Conservation (phyloP, 345 rosid species). For the Angophora floribunda region DNA sequence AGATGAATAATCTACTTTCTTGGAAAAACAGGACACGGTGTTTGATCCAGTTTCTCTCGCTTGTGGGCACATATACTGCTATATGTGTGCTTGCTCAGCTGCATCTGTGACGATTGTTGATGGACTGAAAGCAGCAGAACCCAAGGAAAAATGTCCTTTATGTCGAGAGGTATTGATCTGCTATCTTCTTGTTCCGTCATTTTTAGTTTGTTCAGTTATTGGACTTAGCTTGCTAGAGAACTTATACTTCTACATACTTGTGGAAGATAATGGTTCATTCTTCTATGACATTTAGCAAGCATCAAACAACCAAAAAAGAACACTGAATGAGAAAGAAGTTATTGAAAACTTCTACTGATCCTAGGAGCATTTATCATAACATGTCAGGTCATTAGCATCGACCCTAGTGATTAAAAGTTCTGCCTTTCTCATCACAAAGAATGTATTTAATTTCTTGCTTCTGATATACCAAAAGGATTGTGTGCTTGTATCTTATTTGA, state of each 20-base stretch:
- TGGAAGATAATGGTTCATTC: neutral
- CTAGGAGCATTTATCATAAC: neutral
- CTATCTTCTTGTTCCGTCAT: neutral
- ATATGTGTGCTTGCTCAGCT: slow-evolving; percentile 92
- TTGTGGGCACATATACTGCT: slow-evolving; percentile 94
- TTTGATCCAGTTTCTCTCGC: slow-evolving; percentile 84
- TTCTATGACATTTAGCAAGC: neutral
- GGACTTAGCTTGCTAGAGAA: neutral
- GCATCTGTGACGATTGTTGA: slow-evolving; percentile 74
- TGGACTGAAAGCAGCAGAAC: slow-evolving; percentile 61
- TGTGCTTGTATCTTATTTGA: neutral
- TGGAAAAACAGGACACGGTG: slow-evolving; percentile 61
- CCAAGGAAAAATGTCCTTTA: slow-evolving; percentile 69
- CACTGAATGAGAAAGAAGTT: neutral
- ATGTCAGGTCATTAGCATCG: neutral
- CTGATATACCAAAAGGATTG: neutral
- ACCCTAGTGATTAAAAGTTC: neutral
- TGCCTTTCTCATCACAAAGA: neutral
- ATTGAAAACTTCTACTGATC: neutral
- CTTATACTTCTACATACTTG: neutral
- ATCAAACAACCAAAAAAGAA: neutral
- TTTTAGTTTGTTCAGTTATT: neutral
- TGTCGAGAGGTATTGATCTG: slow-evolving; percentile 60
- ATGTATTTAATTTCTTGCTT: neutral
- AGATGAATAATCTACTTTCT: neutral